Base-by-base conservation (phyloP, 345 rosid genomes). In the Arabidopsis suecica region DNA sequence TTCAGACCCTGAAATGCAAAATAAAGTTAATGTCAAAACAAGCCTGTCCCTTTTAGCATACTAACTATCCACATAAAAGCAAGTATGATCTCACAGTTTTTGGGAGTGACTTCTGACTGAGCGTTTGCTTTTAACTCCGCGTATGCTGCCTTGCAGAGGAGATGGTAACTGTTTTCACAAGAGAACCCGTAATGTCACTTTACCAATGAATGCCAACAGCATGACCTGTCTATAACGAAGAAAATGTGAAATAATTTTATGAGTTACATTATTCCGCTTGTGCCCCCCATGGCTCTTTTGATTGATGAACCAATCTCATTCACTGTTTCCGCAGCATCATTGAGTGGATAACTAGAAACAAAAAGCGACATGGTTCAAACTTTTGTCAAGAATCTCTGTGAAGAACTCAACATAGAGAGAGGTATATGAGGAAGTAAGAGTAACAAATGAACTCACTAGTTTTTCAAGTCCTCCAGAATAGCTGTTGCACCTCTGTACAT, bases 251-350 rank as follows among this genome's bases (percentile, higher is more conserved):
- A 64, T 44, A 6, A 30, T 18, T 45, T 50, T 37, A 63, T 45
- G 70, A 61, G 13, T 37, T 91, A 91, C 99, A 95, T 44, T 56
- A 95, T 89, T 72, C 99, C 99, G 58, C 99, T 91, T 65, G 98
- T 94, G 25, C 98, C 98, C 71, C 98, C 98, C 98, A 91, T 91
- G 56, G 85, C 92, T 85, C 89, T 88, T 80, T 84, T 84, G 78
- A 91, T 73, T 53, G 98, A 84, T 72, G 89, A 85, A 68, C 96
- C 96, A 70, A 94, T 94, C 80, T 94, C 96, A 57, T 86, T 87
- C 41, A 91, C 83, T 56, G 97, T 94, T 84, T 94, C 98, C 0
- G 91, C 88, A 64, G 90, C 91, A 84, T 94, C 93, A 54, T 91
- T 91, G 75, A 91, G 86, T 48, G 98, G 98, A 86, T 90, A 94